Evolutionary conservation across 2,329 filamentous ascomycete species (phyloP), one percentile per base, ranked within the genome.

Genomic region (Fusarium miscanthi): DNA sequence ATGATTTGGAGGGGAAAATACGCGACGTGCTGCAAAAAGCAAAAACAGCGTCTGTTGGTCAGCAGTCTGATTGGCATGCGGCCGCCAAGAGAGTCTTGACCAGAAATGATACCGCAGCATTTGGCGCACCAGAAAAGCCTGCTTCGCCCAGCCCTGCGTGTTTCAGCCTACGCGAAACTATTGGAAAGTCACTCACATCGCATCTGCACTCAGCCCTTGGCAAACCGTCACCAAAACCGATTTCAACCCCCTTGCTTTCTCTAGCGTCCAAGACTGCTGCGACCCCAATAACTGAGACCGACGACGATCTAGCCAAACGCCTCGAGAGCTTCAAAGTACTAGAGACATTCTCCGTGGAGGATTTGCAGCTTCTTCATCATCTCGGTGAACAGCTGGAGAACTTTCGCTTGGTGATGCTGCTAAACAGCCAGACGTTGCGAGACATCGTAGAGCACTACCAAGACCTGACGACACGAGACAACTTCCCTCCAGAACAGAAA

Each of bases 381-480:
- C 23, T 72, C 5, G 45, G 65, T 5, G 59, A 63, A 17, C 41
- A 35, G 3, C 42, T 73, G 2, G 56, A 72, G 6, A 49, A 38
- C 6, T 66, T 58, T 30, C 48, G 57, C 1, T 40, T 72, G 6
- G 69, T 72, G 7, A 58, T 73, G 23, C 12, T 61, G 27, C 27
- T 73, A 2, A 53, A 72, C 17, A 43, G 41, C 3, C 62, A 72
- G 17, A 45, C 38, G 0, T 12, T 73, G 5, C 48, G 49, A 7
- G 63, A 67, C 13, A 59, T 73, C 6, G 21, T n/a, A 3, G 69
- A 73, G 23, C 59, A 38, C 8, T 73, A 72, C 19, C 35, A 48
- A 16, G 31, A 49, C 3, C 9, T 72, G 9, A 19, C 46, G 8
- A 31, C 11, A 1, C 38, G 59, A 4, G 38, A 59, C 0, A 23